phyloP scores from a whole-genome alignment of 202 grass and related monocot genomes.

The Schoenoplectus tabernaemontani region DNA sequence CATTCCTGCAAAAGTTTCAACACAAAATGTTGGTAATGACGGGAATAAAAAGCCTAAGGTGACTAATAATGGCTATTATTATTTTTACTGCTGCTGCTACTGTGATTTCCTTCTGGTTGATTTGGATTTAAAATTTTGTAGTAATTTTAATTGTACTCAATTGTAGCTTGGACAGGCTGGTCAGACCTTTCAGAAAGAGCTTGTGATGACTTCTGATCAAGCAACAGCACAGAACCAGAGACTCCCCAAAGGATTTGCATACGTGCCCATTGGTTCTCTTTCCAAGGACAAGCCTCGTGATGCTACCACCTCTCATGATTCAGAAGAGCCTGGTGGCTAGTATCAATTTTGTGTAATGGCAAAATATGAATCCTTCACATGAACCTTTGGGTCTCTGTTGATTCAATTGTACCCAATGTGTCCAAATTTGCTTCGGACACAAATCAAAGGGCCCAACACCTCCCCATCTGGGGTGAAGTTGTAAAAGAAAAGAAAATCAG shows the following conservation, averaged over 20 bases:
- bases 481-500: slow-evolving; percentile 21
- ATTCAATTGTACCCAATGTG: slow-evolving; percentile 7
- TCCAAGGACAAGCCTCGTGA: slow-evolving; percentile 70
- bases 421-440: slow-evolving; percentile 5
- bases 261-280: slow-evolving; percentile 82
- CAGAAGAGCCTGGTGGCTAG: slow-evolving; percentile 81
- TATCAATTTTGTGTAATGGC: slow-evolving; percentile 25
- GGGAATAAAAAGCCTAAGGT: slow-evolving; percentile 58
- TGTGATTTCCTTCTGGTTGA: slow-evolving; percentile 9
- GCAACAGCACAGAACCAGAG: slow-evolving; percentile 78
- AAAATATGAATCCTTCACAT: slow-evolving; percentile 12
- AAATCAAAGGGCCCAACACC: not conserved
- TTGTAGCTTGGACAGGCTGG: slow-evolving; percentile 45
- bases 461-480: slow-evolving; percentile 16
- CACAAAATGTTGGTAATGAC: slow-evolving; percentile 41
- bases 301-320: slow-evolving; percentile 48
- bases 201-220: slow-evolving; percentile 93
- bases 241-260: slow-evolving; percentile 80
- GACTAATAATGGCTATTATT: slow-evolving; percentile 35
- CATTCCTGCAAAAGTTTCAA: slow-evolving; percentile 14
- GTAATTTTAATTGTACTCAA: slow-evolving; percentile 23
- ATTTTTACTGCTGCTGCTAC: not conserved
- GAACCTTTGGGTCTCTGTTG: slow-evolving; percentile 14
- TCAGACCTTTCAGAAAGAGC: slow-evolving; percentile 73
- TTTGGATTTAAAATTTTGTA: slow-evolving; percentile 22